These are phyloP conservation scores for Rhodotorula sphaerocarpa DNA, from an alignment of 768 basidiomycete species.

Conservation along the genomic window DNA sequence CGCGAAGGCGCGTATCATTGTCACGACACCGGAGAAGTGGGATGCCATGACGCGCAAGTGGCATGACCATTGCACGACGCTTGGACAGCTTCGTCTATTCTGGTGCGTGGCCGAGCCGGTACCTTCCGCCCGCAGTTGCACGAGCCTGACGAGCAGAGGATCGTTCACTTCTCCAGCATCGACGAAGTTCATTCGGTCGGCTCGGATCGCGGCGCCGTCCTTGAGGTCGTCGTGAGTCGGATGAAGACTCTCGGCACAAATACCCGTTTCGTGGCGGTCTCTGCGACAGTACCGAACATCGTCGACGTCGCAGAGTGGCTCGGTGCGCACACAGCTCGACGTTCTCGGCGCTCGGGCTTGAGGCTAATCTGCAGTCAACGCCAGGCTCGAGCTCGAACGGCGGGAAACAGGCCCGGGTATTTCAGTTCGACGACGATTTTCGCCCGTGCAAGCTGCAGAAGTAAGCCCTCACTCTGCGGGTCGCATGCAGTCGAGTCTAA, in stretches of 20 bases:
- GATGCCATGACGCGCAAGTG: slow-evolving; percentile 85
- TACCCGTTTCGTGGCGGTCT: slow-evolving; percentile 79
- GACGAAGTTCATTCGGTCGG: slow-evolving; percentile 73
- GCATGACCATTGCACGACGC: slow-evolving; percentile 58
- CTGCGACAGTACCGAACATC: slow-evolving; percentile 90
- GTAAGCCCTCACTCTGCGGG: slow-evolving; percentile 47
- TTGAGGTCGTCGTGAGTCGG: slow-evolving; percentile 88
- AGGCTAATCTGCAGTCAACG: background rate
- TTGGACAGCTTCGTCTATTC: slow-evolving; percentile 67
- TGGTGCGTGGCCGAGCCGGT: slow-evolving; percentile 3
- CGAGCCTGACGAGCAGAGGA: too few species aligned
- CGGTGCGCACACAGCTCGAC: background rate
- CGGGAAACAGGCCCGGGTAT: slow-evolving; percentile 54
- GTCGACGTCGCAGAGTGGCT: slow-evolving; percentile 85
- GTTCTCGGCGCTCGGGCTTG: background rate
- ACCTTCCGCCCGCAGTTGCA: too few species aligned
- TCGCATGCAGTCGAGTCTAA: too few species aligned
- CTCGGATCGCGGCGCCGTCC: slow-evolving; percentile 83
- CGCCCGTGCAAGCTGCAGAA: slow-evolving; percentile 57
- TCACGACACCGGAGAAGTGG: slow-evolving; percentile 81
- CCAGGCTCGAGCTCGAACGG: slow-evolving; percentile 17
- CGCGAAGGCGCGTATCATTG: slow-evolving; percentile 47
- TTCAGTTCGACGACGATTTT: slow-evolving; percentile 89
- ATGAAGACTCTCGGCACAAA: slow-evolving; percentile 68
- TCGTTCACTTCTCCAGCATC: slow-evolving; percentile 25